Evolutionary conservation across 164 flowering plant genomes (phyloP).

Genomic region (Dillenia turbinata): DNA sequence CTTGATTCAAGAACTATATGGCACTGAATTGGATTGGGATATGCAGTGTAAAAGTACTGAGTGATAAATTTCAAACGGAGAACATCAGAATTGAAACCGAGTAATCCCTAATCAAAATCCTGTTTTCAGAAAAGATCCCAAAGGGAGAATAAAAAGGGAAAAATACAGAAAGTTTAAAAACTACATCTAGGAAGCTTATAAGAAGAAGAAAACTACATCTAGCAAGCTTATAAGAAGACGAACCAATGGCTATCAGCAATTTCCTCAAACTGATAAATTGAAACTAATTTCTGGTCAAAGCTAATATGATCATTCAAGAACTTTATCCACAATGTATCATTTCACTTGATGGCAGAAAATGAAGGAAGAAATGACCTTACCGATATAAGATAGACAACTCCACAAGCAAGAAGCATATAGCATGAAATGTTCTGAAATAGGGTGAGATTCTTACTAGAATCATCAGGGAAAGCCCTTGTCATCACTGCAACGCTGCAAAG

Average conservation of each 20-base stretch:
- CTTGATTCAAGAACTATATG: too few species aligned
- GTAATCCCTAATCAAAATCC: too few species aligned
- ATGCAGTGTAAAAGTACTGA: too few species aligned
- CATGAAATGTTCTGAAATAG: conserved; percentile 81
- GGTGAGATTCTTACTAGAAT: conserved; percentile 33
- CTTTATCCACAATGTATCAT: background rate
- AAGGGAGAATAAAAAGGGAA: too few species aligned
- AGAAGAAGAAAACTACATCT: background rate
- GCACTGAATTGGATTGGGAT: too few species aligned
- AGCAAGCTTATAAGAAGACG: background rate
- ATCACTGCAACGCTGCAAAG: conserved; percentile 85
- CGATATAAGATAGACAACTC: conserved; percentile 53
- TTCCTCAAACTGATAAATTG: too few species aligned
- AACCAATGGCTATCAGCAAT: too few species aligned
- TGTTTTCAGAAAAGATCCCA: too few species aligned
- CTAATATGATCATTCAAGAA: background rate
- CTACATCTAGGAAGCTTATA: too few species aligned
- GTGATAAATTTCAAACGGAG: too few species aligned
- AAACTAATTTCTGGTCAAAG: background rate
- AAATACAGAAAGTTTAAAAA: too few species aligned
- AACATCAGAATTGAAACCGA: too few species aligned
- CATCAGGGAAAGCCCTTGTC: conserved; percentile 91
- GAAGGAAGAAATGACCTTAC: conserved; percentile 32
- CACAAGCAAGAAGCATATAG: conserved; percentile 90
- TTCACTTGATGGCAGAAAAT: background rate